Evolutionary conservation across 768 basidiomycete genomes (phyloP), one percentile per base, ranked within the genome.

Genomic region (Clathrus columnatus): DNA sequence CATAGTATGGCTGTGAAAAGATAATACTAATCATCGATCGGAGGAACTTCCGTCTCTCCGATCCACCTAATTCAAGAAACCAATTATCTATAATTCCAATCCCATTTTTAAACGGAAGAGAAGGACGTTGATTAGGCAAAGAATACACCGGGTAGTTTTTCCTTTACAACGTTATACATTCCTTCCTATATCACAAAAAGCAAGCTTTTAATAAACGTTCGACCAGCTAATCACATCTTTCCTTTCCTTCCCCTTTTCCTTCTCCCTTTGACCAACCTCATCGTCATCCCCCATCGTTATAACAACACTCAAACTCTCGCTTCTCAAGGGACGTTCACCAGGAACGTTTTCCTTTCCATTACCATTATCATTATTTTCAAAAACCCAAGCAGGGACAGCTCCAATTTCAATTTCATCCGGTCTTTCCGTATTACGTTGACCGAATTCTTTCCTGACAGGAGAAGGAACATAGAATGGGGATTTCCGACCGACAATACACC

Each of bases 321-420:
- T 79, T 27, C 88, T 78, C 61, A 85, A 69, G 1, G 87, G 86
- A 20, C 87, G 75, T 60, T 82, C 79, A 36, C 73, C 68, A 36
- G 36, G 36, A 36, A 36, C 36, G 7, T 36, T 36, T 36, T n/a
- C n/a, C 26, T 41, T 21, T 18, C 21, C 54, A 53, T 83, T 70
- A 3, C 82, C 83, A 58, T 79, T 76, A 47, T 77, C 73, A 29
- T 82, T 77, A 62, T 80, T 81, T 59, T 80, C 54, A 74, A 91
- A 88, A 64, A 79, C 82, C 85, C 87, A 90, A 5, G 84, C 80
- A 10, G 87, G 87, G 2, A 87, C 79, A 28, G 84, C 75, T 36
- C 87, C 87, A 17, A 87, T 66, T 64, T 88, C 85, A 30, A 82
- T 70, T 42, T 78, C 73, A 18, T 69, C 70, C 3, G 64, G 59